A percentile compares a stretch with the other conserved stretches of the same genome.
Conservation (phyloP, 768 basidiomycete species). For the Boletus tylopilopsis region DNA sequence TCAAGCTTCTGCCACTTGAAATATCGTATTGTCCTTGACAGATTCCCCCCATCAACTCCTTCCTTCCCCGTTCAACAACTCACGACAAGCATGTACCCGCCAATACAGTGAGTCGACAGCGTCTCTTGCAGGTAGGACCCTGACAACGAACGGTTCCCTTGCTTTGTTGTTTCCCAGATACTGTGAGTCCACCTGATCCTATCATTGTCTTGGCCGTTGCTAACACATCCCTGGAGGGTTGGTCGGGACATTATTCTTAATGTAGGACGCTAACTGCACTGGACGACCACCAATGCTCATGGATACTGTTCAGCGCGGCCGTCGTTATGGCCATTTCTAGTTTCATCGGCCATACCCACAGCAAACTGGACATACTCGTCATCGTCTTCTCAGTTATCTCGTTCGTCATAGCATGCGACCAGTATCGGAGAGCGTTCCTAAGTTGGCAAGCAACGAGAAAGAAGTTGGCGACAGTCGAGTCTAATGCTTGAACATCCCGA, state of each 20-base stretch:
- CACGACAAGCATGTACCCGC: constrained; percentile 2
- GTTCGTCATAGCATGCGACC: constrained; percentile 17
- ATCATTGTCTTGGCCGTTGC: background rate
- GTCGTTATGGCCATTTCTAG: constrained; percentile 15
- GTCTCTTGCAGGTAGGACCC: background rate
- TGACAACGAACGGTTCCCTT: background rate
- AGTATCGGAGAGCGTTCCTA: constrained; percentile 20
- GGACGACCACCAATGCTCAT: background rate
- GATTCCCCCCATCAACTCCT: no score
- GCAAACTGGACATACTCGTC: constrained; percentile 13
- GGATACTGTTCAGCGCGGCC: constrained; percentile 11
- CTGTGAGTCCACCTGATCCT: constrained; percentile 9
- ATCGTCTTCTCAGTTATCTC: constrained; percentile 15
- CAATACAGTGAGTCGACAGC: constrained; percentile 17
- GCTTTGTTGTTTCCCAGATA: constrained; percentile 5
- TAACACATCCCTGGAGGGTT: constrained; percentile 6
- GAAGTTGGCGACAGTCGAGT: constrained; percentile 5
- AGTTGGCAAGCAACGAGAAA: constrained; percentile 11
- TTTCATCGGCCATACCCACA: constrained; percentile 7
- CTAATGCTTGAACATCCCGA: constrained; percentile 3
- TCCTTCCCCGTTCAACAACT: no score
- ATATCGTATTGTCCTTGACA: no score
- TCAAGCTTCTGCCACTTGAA: no score
- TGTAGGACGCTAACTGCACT: constrained; percentile 6
- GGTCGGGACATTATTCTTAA: constrained; percentile 19